Evolutionary conservation across 106 monocot species (phyloP), one percentile per base, ranked within the genome.

Genomic region (Vanilla planifolia): DNA sequence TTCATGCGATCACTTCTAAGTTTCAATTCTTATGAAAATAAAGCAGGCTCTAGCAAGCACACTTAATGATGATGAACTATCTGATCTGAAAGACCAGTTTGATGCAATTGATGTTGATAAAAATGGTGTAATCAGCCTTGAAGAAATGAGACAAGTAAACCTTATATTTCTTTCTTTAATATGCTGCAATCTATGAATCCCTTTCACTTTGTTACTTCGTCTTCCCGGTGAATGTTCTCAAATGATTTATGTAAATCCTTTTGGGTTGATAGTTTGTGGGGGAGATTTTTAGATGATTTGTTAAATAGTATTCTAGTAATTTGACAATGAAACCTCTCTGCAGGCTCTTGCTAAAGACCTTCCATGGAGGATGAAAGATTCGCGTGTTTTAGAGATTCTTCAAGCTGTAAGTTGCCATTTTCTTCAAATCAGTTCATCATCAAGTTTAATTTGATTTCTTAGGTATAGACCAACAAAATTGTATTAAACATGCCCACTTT

Each of bases 81-180:
- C 89, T 61, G 75, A 86, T 73, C 72, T 95, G 20, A 77, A 63
- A 37, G 94, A 95, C 41, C 94, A 95, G 63, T 95, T 95, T 71
- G 71, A 95, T 70, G 85, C 94, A 33, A 89, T 95, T 44, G 94
- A 95, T 74, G 80, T 86, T 42, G 94, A 95, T 66, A 89, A 89
- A 74, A 95, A 67, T 76, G 94, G 94, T 13, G 56, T 76, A 34
- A 89, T 95, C 15, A 89, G 89, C 65, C 83, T 95, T 40, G 94
- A 95, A 46, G 94, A 95, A 83, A 95, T 95, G 94, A 85, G 83
- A 76, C 89, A 89, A 30, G 91, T 86, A 77, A 59, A 75, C 65
- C 33, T 53, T 62, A 24, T 52, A 13, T 16, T 17, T 16, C 8
- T 5, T 4, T n/a, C n/a, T 15, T 26, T 51, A 10, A 24, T 21